A percentile compares a stretch with the other conserved stretches of the same genome.
phyloP scores from a whole-genome alignment of 2,329 filamentous ascomycete species.

The Fusarium sp. region DNA sequence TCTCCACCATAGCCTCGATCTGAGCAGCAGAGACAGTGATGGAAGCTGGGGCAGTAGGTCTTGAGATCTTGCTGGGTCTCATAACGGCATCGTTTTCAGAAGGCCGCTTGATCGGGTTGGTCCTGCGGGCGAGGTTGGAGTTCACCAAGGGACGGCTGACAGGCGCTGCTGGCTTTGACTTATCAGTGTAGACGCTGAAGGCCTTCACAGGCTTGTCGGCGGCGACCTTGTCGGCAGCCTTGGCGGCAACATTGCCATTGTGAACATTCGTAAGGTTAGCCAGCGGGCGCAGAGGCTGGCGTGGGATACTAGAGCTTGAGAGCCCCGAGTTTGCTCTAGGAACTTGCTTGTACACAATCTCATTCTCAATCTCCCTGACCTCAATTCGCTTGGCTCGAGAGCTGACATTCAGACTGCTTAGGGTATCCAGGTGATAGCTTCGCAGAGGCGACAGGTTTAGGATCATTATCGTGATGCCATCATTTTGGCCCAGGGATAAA shows the following conservation, averaged over 20 bases:
- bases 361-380: constrained; percentile 94
- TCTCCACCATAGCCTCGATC: constrained; percentile 93
- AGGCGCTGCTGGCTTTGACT: constrained; percentile 62
- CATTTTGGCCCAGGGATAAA: constrained; percentile 91
- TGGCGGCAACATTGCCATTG: constrained; percentile 65
- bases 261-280: constrained; percentile 81
- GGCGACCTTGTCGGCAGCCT: constrained; percentile 57
- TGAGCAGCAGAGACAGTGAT: constrained; percentile 74
- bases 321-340: constrained; percentile 65
- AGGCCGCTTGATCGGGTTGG: constrained; percentile 58
- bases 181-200: constrained; percentile 90
- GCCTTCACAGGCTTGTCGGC: constrained; percentile 80
- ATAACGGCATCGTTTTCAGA: constrained; percentile 56
- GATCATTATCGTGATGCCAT: constrained; percentile 96
- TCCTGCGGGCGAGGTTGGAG: constrained; percentile 52
- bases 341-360: constrained; percentile 86
- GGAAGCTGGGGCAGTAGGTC: constrained; percentile 47
- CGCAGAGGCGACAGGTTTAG: constrained; percentile 92
- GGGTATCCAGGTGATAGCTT: constrained; percentile 92
- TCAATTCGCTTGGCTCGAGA: constrained; percentile 97
- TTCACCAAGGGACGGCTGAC: constrained; percentile 53
- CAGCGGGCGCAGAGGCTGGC: constrained; percentile 85
- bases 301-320: constrained; percentile 59
- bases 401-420: constrained; percentile 94
- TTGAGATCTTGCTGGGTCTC: constrained; percentile 63